phyloP scores from a whole-genome alignment of 1,139 yeast species.

The Yamadazyma oceani region DNA sequence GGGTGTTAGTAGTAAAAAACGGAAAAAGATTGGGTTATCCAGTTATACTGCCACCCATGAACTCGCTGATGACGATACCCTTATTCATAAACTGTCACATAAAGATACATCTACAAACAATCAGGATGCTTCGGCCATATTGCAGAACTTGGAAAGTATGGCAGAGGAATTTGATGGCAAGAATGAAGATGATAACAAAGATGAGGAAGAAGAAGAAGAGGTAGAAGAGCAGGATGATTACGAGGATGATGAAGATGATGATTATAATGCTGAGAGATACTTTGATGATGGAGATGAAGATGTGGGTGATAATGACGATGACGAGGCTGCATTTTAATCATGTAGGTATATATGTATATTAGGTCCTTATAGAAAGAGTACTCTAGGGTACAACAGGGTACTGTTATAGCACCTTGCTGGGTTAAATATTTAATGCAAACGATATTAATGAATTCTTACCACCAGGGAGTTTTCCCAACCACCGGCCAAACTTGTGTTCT shows the following conservation, averaged over 20 bases:
- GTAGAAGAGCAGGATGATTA: slow-evolving; percentile 58
- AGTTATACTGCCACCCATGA: slow-evolving; percentile 50
- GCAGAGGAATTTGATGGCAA: slow-evolving; percentile 55
- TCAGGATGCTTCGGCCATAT: slow-evolving; percentile 22
- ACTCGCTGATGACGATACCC: slow-evolving; percentile 18
- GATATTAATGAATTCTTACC: slow-evolving; percentile 44
- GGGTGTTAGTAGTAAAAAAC: slow-evolving; percentile 62
- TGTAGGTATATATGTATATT: background rate
- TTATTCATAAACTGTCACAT: too few species aligned
- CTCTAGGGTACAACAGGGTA: too few species aligned
- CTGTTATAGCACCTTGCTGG: too few species aligned
- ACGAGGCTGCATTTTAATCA: slow-evolving; percentile 50
- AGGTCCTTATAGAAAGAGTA: background rate
- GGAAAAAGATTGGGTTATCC: slow-evolving; percentile 53
- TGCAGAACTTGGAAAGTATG: slow-evolving; percentile 60
- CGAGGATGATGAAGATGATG: slow-evolving; percentile 70
- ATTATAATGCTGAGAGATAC: slow-evolving; percentile 52
- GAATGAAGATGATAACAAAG: slow-evolving; percentile 40
- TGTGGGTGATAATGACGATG: slow-evolving; percentile 78
- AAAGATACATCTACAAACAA: too few species aligned
- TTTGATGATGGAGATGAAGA: slow-evolving; percentile 79
- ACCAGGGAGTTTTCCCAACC: slow-evolving; percentile 49
- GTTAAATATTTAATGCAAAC: slow-evolving; percentile 37
- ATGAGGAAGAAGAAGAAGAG: slow-evolving; percentile 31
- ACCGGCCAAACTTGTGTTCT: slow-evolving; percentile 87